phyloP scores from a whole-genome alignment of 2,329 filamentous ascomycete species.

The Fusarium pseudograminearum region DNA sequence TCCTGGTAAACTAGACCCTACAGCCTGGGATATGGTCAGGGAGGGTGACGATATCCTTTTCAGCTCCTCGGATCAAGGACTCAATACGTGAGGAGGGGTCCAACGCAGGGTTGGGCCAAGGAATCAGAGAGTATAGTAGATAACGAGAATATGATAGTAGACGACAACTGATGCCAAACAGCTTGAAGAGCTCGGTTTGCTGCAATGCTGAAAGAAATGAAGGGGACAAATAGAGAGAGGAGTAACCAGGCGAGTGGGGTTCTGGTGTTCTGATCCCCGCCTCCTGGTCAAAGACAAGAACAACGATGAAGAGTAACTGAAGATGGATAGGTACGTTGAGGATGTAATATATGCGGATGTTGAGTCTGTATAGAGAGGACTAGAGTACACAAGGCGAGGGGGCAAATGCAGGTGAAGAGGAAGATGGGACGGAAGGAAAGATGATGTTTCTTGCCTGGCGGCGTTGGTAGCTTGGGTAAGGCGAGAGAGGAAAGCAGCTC shows the following conservation, averaged over 20 bases:
- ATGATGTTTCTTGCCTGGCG: constrained; percentile 19
- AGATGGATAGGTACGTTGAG: constrained; percentile 13
- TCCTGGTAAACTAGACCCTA: constrained; percentile 28
- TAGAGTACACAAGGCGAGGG: constrained; percentile 2
- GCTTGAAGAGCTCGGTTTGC: constrained; percentile 9
- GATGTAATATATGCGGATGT: constrained; percentile 7
- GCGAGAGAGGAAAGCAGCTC: constrained; percentile 29
- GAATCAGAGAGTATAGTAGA: constrained; percentile 4
- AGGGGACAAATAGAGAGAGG: constrained; percentile 26
- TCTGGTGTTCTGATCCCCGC: constrained; percentile 38
- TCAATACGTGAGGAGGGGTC: background rate
- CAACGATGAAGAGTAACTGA: constrained; percentile 8
- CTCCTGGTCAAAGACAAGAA: constrained; percentile 28
- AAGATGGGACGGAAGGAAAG: constrained; percentile 17
- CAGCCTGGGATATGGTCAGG: constrained; percentile 31
- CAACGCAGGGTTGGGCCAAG: constrained; percentile 13
- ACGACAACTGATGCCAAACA: constrained; percentile 7
- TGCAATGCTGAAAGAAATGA: constrained; percentile 30
- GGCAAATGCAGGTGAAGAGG: constrained; percentile 10
- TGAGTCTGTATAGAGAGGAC: background rate
- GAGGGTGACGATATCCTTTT: constrained; percentile 24
- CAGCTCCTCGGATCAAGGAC: constrained; percentile 24
- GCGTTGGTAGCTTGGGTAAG: constrained; percentile 8
- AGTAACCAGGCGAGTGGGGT: constrained; percentile 40
- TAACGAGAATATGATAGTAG: background rate